phyloP scores from a whole-genome alignment of 208 protist genomes.

The Naegleria fowleri region DNA sequence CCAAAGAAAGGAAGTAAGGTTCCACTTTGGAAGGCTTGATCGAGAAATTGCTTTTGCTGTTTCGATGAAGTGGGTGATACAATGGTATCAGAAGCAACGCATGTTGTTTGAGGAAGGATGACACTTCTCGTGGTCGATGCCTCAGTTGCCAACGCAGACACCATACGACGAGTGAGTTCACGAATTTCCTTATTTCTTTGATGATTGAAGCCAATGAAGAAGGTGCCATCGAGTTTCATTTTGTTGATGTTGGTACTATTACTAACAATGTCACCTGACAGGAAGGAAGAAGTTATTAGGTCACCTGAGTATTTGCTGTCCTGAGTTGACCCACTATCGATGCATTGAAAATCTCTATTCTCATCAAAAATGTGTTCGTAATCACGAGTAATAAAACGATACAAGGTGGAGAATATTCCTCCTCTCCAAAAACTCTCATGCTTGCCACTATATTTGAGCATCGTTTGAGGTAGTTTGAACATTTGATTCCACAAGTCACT shows the following conservation, averaged over 20 bases:
- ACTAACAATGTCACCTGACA: too few species aligned
- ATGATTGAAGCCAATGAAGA: background rate
- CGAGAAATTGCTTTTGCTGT: background rate
- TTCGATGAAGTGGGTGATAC: background rate
- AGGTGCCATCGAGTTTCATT: background rate
- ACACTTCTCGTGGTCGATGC: too few species aligned
- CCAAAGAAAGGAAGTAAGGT: slow-evolving; percentile 6
- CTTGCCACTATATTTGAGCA: background rate
- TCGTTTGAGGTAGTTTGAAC: slow-evolving; percentile 13
- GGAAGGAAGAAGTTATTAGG: too few species aligned
- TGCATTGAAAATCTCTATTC: background rate
- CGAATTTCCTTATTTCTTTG: background rate
- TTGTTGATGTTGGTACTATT: background rate
- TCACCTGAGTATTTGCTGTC: too few species aligned
- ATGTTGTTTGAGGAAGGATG: too few species aligned
- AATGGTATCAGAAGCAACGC: too few species aligned
- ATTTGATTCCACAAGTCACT: background rate
- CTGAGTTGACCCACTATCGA: background rate
- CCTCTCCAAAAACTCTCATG: slow-evolving; percentile 1
- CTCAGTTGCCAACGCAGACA: too few species aligned
- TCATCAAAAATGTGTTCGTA: slow-evolving; percentile 5
- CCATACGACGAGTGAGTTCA: background rate
- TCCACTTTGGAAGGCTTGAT: background rate
- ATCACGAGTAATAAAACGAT: background rate
- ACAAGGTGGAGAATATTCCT: background rate